A percentile compares a stretch with the other conserved stretches of the same genome.
Evolutionary conservation across 208 protist genomes (phyloP).

Genomic region (Leishmania braziliensis): DNA sequence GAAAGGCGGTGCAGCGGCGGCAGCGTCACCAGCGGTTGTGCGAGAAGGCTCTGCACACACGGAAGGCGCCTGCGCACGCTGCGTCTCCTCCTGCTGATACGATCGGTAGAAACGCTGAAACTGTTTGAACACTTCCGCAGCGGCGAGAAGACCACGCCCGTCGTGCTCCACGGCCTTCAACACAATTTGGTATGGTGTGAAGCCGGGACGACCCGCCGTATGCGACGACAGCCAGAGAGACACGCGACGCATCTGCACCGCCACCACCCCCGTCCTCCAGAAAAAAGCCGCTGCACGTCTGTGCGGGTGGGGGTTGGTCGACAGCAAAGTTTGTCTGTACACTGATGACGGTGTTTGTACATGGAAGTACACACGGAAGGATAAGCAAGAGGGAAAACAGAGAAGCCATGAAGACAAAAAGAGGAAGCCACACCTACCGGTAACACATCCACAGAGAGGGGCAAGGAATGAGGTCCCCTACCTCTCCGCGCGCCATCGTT

Average conservation of each 20-base stretch:
- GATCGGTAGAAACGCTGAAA: slow-evolving; percentile 71
- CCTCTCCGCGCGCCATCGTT: not conserved
- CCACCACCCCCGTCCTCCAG: not conserved
- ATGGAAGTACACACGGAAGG: not conserved
- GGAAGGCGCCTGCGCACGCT: not conserved
- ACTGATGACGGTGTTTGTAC: not conserved
- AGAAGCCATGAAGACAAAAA: not conserved
- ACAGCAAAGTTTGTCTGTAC: not conserved
- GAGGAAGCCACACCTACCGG: not conserved
- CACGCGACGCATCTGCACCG: slow-evolving; percentile 8
- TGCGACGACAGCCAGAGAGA: not conserved
- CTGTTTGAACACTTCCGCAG: slow-evolving; percentile 67
- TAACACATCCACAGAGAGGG: not conserved
- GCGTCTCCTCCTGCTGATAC: slow-evolving; percentile 19
- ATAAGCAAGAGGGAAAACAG: not conserved
- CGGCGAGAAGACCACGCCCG: slow-evolving; percentile 66
- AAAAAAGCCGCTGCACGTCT: not conserved
- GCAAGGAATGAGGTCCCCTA: not conserved
- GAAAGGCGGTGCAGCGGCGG: not conserved
- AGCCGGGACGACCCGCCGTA: not conserved
- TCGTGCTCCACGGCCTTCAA: slow-evolving; percentile 56
- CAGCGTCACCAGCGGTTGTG: not conserved
- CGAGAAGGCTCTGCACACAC: not conserved
- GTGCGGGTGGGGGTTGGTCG: not conserved
- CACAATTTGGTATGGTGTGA: slow-evolving; percentile 63